phyloP scores from a whole-genome alignment of 768 basidiomycete genomes.

The Trametes punicea region DNA sequence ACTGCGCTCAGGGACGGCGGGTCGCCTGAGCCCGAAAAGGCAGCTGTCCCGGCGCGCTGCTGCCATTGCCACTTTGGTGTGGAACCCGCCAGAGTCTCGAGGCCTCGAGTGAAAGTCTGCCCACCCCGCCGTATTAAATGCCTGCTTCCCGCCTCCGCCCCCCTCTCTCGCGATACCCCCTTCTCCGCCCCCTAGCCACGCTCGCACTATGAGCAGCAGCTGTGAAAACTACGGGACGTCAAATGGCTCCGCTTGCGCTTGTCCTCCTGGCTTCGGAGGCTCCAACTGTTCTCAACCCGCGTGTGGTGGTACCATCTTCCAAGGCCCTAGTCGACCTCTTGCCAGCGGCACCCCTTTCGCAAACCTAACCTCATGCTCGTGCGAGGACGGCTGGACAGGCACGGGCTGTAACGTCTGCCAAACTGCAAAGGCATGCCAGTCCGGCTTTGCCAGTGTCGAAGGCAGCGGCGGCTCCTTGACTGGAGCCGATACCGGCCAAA shows the following conservation, averaged over 20 bases:
- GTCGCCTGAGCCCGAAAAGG: constrained; percentile 1
- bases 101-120: constrained; percentile 1
- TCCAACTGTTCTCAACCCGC: constrained; percentile 61
- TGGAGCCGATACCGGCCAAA: constrained; percentile 34
- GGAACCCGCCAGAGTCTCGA: background rate
- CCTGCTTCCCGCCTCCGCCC: background rate
- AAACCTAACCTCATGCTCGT: constrained; percentile 73
- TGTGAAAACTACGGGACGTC: constrained; percentile 70
- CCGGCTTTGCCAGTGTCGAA: constrained; percentile 40
- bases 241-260: constrained; percentile 61
- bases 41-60: background rate
- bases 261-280: constrained; percentile 82
- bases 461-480: constrained; percentile 30
- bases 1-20: background rate
- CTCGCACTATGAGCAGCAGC: constrained; percentile 2
- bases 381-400: constrained; percentile 74
- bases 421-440: constrained; percentile 62
- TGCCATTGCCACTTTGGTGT: background rate
- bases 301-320: constrained; percentile 82
- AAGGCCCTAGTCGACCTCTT: constrained; percentile 58
- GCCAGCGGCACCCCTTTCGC: constrained; percentile 44
- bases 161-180: background rate
- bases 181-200: background rate
- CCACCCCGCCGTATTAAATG: constrained; percentile 2
- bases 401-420: constrained; percentile 79